phyloP scores from a whole-genome alignment of 2,329 filamentous ascomycete species.

The Pseudodiploospora longispora region DNA sequence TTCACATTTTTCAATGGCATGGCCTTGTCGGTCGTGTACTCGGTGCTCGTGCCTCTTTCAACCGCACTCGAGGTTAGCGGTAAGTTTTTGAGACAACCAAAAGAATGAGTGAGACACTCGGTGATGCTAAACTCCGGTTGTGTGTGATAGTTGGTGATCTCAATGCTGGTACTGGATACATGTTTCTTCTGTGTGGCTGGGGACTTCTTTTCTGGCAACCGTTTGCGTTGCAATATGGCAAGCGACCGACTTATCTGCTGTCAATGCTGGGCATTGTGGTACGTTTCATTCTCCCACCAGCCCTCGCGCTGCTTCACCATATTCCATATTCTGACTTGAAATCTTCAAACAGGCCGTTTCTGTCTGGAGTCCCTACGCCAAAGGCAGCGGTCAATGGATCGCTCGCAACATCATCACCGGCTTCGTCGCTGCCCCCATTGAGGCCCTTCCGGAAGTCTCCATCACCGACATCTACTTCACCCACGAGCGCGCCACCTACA shows the following conservation, averaged over 20 bases:
- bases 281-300: constrained; percentile 14
- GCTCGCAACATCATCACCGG: constrained; percentile 36
- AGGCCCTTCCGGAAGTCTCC: constrained; percentile 37
- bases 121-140: no score
- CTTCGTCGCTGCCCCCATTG: constrained; percentile 36
- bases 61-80: constrained; percentile 21
- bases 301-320: no score
- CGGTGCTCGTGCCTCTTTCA: constrained; percentile 27
- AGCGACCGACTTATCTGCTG: constrained; percentile 29
- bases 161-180: constrained; percentile 32
- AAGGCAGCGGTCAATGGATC: constrained; percentile 34
- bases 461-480: constrained; percentile 34
- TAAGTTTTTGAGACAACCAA: not conserved
- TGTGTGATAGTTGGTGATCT: constrained; percentile 19
- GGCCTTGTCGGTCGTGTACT: constrained; percentile 31
- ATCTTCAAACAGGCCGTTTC: constrained; percentile 6
- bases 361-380: constrained; percentile 26
- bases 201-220: constrained; percentile 40
- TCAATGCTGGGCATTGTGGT: constrained; percentile 22
- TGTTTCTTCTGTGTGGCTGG: constrained; percentile 38
- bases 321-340: not conserved
- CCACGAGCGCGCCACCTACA: constrained; percentile 35
- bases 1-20: constrained; percentile 33
- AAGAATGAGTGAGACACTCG: no score
- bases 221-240: constrained; percentile 37